Evolutionary conservation across 2,329 filamentous ascomycete genomes (phyloP).

Genomic region (Colletotrichum orchidophilum): DNA sequence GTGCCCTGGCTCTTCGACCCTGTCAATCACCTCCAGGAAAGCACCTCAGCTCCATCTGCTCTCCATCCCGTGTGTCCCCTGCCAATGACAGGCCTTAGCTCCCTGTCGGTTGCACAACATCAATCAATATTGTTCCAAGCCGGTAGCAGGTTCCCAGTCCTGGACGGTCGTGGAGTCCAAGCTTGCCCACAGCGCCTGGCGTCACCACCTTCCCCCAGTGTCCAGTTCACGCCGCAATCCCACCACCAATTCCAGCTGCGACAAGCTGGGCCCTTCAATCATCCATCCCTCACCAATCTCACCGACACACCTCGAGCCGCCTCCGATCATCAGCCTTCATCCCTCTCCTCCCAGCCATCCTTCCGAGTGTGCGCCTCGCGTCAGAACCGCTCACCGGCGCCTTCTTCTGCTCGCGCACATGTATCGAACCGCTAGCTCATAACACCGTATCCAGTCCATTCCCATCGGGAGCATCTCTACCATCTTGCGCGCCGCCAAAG

Average conservation of each 20-base stretch:
- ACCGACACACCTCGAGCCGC: constrained; percentile 16
- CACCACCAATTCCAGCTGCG: constrained; percentile 2
- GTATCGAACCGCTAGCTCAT: constrained; percentile 12
- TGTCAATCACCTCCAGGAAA: not conserved
- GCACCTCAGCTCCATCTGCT: constrained; percentile 6
- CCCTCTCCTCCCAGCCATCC: constrained; percentile 25
- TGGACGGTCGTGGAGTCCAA: constrained; percentile 22
- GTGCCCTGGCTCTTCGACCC: constrained; percentile 1
- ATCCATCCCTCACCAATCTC: constrained; percentile 25
- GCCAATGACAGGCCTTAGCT: not conserved
- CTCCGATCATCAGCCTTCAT: constrained; percentile 7
- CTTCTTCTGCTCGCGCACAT: constrained; percentile 3
- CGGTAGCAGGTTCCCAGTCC: constrained; percentile 4
- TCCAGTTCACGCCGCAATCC: constrained; percentile 6
- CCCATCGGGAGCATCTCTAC: not conserved
- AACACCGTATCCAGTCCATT: constrained; percentile 20
- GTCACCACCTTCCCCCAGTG: not conserved
- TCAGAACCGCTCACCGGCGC: not conserved
- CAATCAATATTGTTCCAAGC: constrained; percentile 27
- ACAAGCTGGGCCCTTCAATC: constrained; percentile 16
- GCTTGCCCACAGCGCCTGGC: constrained; percentile 11
- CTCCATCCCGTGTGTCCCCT: constrained; percentile 1
- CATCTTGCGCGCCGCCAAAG: constrained; percentile 3
- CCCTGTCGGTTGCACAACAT: not conserved
- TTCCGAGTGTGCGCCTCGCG: not conserved